Evolutionary conservation across 176 grass and related monocot species (phyloP), one percentile per base, ranked within the genome.

Genomic region (Aechmea fasciata): DNA sequence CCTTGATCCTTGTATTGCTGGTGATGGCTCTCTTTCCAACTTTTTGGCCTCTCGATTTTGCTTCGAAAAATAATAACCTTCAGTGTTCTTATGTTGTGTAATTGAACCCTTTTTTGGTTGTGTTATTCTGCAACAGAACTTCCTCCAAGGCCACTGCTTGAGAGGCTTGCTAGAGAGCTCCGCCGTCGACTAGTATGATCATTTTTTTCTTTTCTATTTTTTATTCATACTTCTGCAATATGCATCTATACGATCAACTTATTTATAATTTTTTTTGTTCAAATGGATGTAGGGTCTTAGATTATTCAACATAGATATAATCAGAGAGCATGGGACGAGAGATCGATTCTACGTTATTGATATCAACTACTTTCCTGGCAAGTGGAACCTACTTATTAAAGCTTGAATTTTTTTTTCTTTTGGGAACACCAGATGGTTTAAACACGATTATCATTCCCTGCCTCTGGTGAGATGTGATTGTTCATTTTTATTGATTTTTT

Each of bases 301-400:
- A 64, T 77, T 99, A 28, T 99, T 99, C 73, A 99, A 99, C 63
- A 86, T 99, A 47, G 94, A 99, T 80, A 86, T 93, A 72, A 99
- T 99, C 51, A 90, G 94, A 52, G 71, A 99, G 70, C 89, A 99
- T 50, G 90, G 90, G 25, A 99, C 86, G 69, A 88, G 73, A 77
- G 90, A 93, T 79, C 87, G 74, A 23, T 93, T 99, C 83, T 99
- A 99, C 80, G 90, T 99, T 61, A 90, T 99, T 75, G 87, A 99
- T 77, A 99, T 99, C 79, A 99, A 99, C 69, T 99, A 99, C 76
- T 99, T 99, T 74, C 87, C 90, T 79, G 94, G 94, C 82, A 93
- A 64, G 62, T 82, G 22, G 24, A 41, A 41, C 33, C 64, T 57
- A 47, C 18, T 65, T 49, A 70, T 1, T 53, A 71, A 11, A 3